These are phyloP conservation scores for Malus hybrid DNA, from an alignment of 331 rosid species.

Conservation along the genomic window DNA sequence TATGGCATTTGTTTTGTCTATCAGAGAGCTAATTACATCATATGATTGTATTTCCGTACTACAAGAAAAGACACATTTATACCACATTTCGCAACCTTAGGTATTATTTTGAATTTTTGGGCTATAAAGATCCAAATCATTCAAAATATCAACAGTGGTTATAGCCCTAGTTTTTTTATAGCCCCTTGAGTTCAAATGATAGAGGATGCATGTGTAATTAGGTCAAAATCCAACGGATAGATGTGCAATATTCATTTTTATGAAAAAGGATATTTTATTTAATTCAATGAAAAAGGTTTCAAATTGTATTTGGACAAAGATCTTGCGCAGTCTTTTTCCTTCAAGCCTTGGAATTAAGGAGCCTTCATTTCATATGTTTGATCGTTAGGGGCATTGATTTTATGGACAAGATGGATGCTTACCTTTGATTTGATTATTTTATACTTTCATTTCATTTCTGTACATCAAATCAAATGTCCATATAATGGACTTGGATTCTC, in stretches of 20 bases:
- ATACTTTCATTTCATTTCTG: neutral
- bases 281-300: neutral
- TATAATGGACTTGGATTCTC: no score
- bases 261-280: neutral
- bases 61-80: no score
- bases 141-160: neutral
- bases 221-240: neutral
- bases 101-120: neutral
- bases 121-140: neutral
- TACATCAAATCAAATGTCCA: neutral
- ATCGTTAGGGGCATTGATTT: neutral
- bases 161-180: no score
- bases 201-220: neutral
- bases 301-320: no score
- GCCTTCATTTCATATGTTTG: neutral
- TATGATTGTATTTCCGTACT: neutral
- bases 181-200: neutral
- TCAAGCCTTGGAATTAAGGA: neutral
- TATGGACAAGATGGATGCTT: neutral
- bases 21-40: neutral
- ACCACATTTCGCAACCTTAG: neutral
- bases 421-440: neutral
- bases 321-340: no score
- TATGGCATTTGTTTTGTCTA: neutral
- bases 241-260: neutral